Percentiles rank a stretch among this genome's conserved stretches.
phyloP scores from a whole-genome alignment of 768 basidiomycete genomes.

The Asterophora lycoperdoides region DNA sequence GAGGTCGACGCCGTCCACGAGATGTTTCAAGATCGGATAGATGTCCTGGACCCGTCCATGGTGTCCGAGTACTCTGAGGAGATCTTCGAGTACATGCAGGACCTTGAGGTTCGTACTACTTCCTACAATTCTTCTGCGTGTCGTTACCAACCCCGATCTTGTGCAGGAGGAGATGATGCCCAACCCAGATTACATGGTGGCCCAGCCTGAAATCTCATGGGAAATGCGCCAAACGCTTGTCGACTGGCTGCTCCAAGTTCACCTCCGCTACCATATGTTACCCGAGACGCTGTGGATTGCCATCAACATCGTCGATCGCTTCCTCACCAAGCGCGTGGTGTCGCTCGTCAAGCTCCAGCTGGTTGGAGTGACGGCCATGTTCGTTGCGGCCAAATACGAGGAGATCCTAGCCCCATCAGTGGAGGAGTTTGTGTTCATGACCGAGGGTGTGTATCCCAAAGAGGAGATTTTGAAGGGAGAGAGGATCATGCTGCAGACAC shows the following conservation, averaged over 20 bases:
- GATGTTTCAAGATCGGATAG: constrained; percentile 64
- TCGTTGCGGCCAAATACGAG: constrained; percentile 98
- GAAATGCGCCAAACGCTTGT: constrained; percentile 93
- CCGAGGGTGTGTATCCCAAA: constrained; percentile 87
- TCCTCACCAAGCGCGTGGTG: constrained; percentile 84
- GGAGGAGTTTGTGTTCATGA: constrained; percentile 99
- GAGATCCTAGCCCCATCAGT: constrained; percentile 96
- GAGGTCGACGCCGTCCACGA: constrained; percentile 69
- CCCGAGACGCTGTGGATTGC: constrained; percentile 99
- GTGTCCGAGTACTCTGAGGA: constrained; percentile 99
- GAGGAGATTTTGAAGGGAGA: constrained; percentile 99
- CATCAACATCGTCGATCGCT: constrained; percentile 93
- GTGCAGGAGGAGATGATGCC: constrained; percentile 83
- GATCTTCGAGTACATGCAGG: constrained; percentile 94
- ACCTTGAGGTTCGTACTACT: constrained; percentile 70
- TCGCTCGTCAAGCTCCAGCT: constrained; percentile 90
- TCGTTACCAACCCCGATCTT: constrained; percentile 17
- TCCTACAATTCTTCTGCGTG: neutral
- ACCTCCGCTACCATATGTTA: constrained; percentile 97
- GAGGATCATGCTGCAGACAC: constrained; percentile 89
- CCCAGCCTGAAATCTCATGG: constrained; percentile 91
- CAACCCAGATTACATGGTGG: constrained; percentile 87
- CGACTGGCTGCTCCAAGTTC: constrained; percentile 98
- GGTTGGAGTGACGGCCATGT: constrained; percentile 98
- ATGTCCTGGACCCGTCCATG: constrained; percentile 86